phyloP scores from a whole-genome alignment of 768 basidiomycete species.

The Termitomyces sp. region DNA sequence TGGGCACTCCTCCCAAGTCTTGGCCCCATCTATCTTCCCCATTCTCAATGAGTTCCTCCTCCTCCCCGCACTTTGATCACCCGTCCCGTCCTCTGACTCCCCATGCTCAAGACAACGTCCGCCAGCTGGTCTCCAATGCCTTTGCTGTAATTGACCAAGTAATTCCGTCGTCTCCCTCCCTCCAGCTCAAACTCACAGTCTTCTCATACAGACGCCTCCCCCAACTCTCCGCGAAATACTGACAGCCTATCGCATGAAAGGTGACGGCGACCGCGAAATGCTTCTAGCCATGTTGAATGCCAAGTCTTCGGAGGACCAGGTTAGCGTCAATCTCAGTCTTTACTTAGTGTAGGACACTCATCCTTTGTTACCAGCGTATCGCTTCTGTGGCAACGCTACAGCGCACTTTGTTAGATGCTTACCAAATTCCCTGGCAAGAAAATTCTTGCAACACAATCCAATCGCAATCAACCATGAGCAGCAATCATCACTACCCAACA shows the following conservation, averaged over 20 bases:
- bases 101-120: slow-evolving; percentile 23
- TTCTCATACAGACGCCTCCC: slow-evolving; percentile 53
- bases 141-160: slow-evolving; percentile 39
- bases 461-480: slow-evolving; percentile 20
- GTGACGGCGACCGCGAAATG: slow-evolving; percentile 91
- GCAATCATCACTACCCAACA: slow-evolving; percentile 33
- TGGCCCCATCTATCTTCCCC: slow-evolving; percentile 30
- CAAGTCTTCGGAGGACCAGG: slow-evolving; percentile 92
- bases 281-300: slow-evolving; percentile 86
- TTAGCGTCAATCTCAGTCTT: slow-evolving; percentile 24
- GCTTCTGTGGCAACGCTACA: slow-evolving; percentile 68
- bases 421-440: slow-evolving; percentile 24
- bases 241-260: slow-evolving; percentile 75
- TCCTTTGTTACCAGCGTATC: slow-evolving; percentile 44
- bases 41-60: slow-evolving; percentile 28
- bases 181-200: slow-evolving; percentile 8
- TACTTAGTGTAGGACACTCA: not conserved
- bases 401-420: slow-evolving; percentile 63
- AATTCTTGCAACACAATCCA: slow-evolving; percentile 14
- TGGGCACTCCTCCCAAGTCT: slow-evolving; percentile 30
- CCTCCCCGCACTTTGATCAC: slow-evolving; percentile 24
- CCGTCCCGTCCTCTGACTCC: slow-evolving; percentile 20
- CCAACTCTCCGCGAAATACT: slow-evolving; percentile 84
- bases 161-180: not conserved
- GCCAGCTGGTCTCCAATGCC: slow-evolving; percentile 31